phyloP scores from a whole-genome alignment of 1,284 basidiomycete genomes.

The Ustilago xerochloae region DNA sequence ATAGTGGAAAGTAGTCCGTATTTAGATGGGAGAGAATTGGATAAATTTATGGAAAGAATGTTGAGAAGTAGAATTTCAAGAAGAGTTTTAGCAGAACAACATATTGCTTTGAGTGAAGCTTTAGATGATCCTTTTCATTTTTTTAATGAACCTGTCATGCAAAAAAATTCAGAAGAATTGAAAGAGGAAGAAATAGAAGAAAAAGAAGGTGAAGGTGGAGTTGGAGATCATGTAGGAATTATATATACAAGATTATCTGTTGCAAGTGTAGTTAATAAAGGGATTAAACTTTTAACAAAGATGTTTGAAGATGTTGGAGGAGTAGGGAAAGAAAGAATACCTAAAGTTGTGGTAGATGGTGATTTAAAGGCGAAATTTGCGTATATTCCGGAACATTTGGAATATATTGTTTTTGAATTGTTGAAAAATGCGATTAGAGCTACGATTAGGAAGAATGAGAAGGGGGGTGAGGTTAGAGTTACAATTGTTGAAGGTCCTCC shows the following conservation, averaged over 20 bases:
- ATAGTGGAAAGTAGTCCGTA: constrained; percentile 75
- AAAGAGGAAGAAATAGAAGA: constrained; percentile 3
- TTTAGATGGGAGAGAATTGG: constrained; percentile 80
- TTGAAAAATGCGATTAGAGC: constrained; percentile 77
- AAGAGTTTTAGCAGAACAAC: constrained; percentile 87
- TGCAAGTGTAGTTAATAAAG: constrained; percentile 70
- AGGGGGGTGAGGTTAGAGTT: constrained; percentile 41
- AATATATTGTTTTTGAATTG: constrained; percentile 86
- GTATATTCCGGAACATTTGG: constrained; percentile 88
- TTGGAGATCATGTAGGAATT: constrained; percentile 78
- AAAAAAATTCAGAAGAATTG: constrained; percentile 4
- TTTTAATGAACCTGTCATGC: constrained; percentile 43
- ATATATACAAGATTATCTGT: constrained; percentile 82
- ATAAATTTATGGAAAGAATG: constrained; percentile 91
- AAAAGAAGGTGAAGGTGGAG: constrained; percentile 13
- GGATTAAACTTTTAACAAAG: constrained; percentile 77
- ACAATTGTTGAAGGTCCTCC: constrained; percentile 64
- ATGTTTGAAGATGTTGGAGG: constrained; percentile 74
- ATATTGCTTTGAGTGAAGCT: constrained; percentile 81
- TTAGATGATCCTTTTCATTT: constrained; percentile 61
- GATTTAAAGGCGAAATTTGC: constrained; percentile 80
- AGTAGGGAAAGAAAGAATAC: constrained; percentile 70
- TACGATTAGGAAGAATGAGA: constrained; percentile 51
- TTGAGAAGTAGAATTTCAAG: constrained; percentile 87
- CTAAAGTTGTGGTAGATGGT: constrained; percentile 79